Evolutionary conservation across 306 rosid species (phyloP), one percentile per base, ranked within the genome.

Genomic region (Ceratonia siliqua): DNA sequence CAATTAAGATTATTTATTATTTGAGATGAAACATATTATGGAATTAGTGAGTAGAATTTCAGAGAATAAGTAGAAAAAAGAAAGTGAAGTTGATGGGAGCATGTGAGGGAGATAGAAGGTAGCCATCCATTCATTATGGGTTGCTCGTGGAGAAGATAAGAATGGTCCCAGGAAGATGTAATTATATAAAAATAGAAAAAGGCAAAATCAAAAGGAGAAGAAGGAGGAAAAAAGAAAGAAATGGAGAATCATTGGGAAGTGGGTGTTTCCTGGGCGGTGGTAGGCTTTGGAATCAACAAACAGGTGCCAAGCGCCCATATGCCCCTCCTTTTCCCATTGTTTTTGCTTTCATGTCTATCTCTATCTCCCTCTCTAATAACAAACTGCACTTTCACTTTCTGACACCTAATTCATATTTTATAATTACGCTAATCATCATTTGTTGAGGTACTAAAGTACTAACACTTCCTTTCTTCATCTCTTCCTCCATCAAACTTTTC

Each of bases 241-340:
- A 38, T 3, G n/a, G 7, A 36, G 61, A 39, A 54, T 22, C 5
- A 52, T 45, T 11, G 58, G 13, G 27, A 56, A 41, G 62, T 46
- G 35, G 74, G 75, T 87, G 90, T 80, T 89, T 80, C 89, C 85
- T 73, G 71, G 84, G 72, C 82, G 92, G 90, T 85, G 96, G 92
- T 82, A 87, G 77, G 77, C 90, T 77, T 83, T 30, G 82, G 71
- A 62, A 65, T 66, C 43, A 66, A 22, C 65, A 33, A 64, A 59
- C 66, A 55, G 21, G 13, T 42, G 48, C 48, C 48, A 42, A 42
- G 32, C 32, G 32, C 32, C 32, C 32, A n/a, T n/a, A n/a, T 4
- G 4, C 4, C 32, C 32, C 32, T 4, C 4, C 4, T 4, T 4
- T 4, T 28, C 4, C 2, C 4, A 2, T 28, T 28, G 32, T 4